A percentile compares a stretch with the other conserved stretches of the same genome.
These are phyloP conservation scores for Earliella scabrosa DNA, from an alignment of 1,284 basidiomycete species.

Conservation along the genomic window DNA sequence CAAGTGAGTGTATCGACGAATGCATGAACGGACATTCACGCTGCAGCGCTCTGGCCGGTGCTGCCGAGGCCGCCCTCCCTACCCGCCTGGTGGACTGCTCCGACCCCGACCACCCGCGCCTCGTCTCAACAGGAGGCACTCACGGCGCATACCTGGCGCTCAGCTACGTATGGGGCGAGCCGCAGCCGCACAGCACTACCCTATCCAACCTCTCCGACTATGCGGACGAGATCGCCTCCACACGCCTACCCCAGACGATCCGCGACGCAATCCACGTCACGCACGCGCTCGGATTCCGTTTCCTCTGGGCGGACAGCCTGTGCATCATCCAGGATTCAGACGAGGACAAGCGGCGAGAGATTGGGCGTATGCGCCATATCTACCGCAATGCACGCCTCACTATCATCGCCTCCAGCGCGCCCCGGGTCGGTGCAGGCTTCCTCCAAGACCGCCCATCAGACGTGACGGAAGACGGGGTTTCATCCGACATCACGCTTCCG, in stretches of 20 bases:
- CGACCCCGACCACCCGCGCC: not conserved
- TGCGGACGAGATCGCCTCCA: not conserved
- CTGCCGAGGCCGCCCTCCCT: no score
- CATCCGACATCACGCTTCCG: not conserved
- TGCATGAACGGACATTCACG: no score
- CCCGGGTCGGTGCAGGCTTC: not conserved
- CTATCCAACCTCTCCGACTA: not conserved
- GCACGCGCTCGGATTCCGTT: not conserved
- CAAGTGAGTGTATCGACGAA: no score
- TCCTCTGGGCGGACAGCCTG: constrained; percentile 2
- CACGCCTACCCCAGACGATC: constrained; percentile 1
- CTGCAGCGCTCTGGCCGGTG: no score
- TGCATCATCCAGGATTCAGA: constrained; percentile 8
- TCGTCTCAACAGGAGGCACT: not conserved
- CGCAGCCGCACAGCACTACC: constrained; percentile 5
- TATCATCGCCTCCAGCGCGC: not conserved
- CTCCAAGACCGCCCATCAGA: not conserved
- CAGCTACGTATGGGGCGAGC: constrained; percentile 22
- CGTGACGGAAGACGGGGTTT: no score
- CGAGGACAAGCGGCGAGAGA: constrained; percentile 1
- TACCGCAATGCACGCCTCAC: constrained; percentile 2
- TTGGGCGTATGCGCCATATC: not conserved
- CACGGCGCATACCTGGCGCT: constrained; percentile 6
- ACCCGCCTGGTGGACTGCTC: no score
- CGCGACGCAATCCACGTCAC: constrained; percentile 2